Evolutionary conservation across 805 yeast species (phyloP), one percentile per base, ranked within the genome.

Genomic region (Wickerhamiella azymoides): DNA sequence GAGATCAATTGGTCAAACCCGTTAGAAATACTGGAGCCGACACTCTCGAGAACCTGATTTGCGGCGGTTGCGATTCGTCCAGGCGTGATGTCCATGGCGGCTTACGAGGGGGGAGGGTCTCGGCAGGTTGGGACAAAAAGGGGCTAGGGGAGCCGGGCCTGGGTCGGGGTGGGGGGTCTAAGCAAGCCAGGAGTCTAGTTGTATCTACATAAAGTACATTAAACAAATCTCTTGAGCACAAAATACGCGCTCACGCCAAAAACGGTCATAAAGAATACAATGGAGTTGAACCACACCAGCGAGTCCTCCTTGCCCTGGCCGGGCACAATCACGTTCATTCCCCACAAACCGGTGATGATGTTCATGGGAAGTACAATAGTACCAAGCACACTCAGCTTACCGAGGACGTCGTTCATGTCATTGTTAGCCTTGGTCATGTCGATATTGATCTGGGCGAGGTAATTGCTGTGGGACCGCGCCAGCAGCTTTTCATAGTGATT

Each of bases 351-450:
- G 0, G 98, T 92, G 18, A 92, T 80, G 46, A 92, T 84, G 59
- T 92, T 92, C 74, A 92, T 76, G 3, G 98, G 98, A 48, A 92
- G 67, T 17, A 92, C 96, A 47, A 92, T 84, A 0, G 97, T 85
- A 72, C 97, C 98, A 51, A 89, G 65, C 36, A 88, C 80, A 2
- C 97, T 84, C 47, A 89, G 84, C 60, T 88, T 85, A 10, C 96
- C 94, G 57, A 89, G 71, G 1, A 88, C 94, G 60, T 92, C 97
- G 62, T 92, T 92, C 76, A 93, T 89, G 56, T 89, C 96, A 57
- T 92, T 92, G 64, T 88, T 92, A 11, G 88, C 96, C 60, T 80
- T 80, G 9, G 96, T 92, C 97, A 89, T 92, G 61, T 92, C 97
- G 51, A 92, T 89, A 60, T 92, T 92, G 59, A 92, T 83, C 60